Evolutionary conservation across 148 eudicot genomes (phyloP).

Genomic region (Dysphania ambrosioides): DNA sequence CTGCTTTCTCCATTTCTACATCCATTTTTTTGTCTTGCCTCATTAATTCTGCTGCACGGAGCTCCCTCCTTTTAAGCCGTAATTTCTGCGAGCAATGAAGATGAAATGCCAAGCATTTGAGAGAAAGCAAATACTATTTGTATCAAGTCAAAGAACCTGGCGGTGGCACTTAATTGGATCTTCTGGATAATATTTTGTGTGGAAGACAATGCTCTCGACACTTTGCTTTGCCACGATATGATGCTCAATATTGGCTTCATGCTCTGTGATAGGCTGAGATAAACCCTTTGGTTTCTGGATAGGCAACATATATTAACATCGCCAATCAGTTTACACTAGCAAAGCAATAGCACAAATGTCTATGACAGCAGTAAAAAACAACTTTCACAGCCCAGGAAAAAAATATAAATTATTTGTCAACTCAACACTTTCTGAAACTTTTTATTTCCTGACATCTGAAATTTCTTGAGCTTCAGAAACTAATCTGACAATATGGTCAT

Average conservation of each 20-base stretch:
- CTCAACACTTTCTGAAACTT: background rate
- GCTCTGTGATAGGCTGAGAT: conserved; percentile 34
- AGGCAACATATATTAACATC: conserved; percentile 10
- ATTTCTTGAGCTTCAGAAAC: background rate
- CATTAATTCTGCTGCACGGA: conserved; percentile 62
- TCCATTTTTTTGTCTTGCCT: conserved; percentile 64
- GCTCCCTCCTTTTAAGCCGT: conserved; percentile 69
- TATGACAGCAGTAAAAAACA: background rate
- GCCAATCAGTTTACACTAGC: conserved; percentile 15
- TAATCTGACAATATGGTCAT: background rate
- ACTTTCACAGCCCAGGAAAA: background rate
- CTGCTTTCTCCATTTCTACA: conserved; percentile 69
- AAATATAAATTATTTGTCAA: background rate
- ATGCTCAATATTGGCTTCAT: conserved; percentile 33
- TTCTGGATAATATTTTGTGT: conserved; percentile 28
- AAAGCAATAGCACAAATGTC: background rate
- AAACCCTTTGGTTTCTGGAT: conserved; percentile 39
- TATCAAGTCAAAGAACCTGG: conserved; percentile 39
- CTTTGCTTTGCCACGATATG: conserved; percentile 36
- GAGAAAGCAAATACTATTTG: conserved; percentile 9
- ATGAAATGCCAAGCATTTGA: conserved; percentile 6
- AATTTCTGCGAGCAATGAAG: conserved; percentile 41
- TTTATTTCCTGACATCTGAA: background rate
- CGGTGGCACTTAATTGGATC: conserved; percentile 82
- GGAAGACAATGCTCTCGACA: conserved; percentile 30